A percentile compares a stretch with the other conserved stretches of the same genome.
Conservation (phyloP, 805 yeast genomes). For the Saccharomyces mikatae region DNA sequence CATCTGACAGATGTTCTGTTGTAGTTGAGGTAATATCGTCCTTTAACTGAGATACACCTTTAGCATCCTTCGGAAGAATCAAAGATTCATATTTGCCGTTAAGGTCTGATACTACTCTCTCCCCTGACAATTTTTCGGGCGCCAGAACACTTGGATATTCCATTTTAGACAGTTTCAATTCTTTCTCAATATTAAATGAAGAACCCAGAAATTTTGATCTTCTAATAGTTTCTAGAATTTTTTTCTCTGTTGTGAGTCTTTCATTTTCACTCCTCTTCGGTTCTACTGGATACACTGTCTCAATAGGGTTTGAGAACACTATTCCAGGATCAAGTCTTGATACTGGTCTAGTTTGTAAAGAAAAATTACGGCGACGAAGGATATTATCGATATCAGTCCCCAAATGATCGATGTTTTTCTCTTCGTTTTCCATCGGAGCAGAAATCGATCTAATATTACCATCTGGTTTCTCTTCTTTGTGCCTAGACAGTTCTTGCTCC, state of each 20-base stretch:
- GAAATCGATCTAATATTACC: conserved; percentile 32
- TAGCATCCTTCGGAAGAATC: conserved; percentile 23
- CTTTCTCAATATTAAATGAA: conserved; percentile 31
- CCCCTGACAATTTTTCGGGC: neutral
- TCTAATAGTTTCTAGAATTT: conserved; percentile 36
- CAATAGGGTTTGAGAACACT: conserved; percentile 12
- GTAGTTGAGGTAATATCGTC: conserved; percentile 7
- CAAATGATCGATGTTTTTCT: conserved; percentile 14
- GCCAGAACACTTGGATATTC: neutral
- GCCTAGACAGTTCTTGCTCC: conserved; percentile 2
- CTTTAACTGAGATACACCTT: conserved; percentile 19
- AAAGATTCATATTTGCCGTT: conserved; percentile 11
- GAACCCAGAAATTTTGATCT: conserved; percentile 40
- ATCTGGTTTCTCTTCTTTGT: conserved; percentile 8
- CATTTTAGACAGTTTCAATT: conserved; percentile 17
- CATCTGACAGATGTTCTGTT: neutral
- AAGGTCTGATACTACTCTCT: conserved; percentile 10
- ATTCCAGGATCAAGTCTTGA: conserved; percentile 39
- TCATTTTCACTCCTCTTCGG: conserved; percentile 18
- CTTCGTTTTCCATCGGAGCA: conserved; percentile 28
- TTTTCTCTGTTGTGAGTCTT: conserved; percentile 23
- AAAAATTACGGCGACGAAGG: conserved; percentile 32
- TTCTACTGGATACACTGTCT: conserved; percentile 12
- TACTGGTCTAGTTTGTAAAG: conserved; percentile 36
- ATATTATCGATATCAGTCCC: conserved; percentile 24